These are phyloP conservation scores for Oxyria digyna DNA, from an alignment of 148 eudicot genomes.

Conservation along the genomic window DNA sequence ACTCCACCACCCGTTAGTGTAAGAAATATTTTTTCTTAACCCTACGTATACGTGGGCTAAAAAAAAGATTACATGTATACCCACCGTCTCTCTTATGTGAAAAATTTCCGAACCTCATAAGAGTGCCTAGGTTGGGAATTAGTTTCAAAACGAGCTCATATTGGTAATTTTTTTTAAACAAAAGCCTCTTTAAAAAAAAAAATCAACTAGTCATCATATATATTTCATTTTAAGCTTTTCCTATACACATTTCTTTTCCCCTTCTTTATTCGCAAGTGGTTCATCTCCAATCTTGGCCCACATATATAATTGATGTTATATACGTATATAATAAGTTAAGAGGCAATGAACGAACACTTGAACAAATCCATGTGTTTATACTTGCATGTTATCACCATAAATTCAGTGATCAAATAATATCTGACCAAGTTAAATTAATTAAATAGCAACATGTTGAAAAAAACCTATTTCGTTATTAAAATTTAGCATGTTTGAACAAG, in stretches of 20 bases:
- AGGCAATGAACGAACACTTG: neutral
- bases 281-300: neutral
- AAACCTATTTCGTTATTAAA: neutral
- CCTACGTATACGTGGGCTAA: too few relatives aligned
- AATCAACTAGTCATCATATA: neutral
- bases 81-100: too few relatives aligned
- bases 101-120: too few relatives aligned
- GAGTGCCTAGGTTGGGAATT: too few relatives aligned
- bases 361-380: constrained; percentile 4
- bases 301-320: neutral
- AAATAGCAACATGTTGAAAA: neutral
- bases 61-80: too few relatives aligned
- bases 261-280: neutral
- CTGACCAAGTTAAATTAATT: neutral
- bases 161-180: too few relatives aligned
- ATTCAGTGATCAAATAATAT: neutral
- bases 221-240: too few relatives aligned
- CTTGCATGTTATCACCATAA: neutral
- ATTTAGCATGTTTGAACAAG: neutral
- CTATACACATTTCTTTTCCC: too few relatives aligned
- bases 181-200: too few relatives aligned
- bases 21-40: too few relatives aligned
- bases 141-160: too few relatives aligned
- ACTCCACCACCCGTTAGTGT: too few relatives aligned
- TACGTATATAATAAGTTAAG: neutral